Evolutionary conservation across 140 eudicot genomes (phyloP).

Genomic region (Anethum foeniculum): DNA sequence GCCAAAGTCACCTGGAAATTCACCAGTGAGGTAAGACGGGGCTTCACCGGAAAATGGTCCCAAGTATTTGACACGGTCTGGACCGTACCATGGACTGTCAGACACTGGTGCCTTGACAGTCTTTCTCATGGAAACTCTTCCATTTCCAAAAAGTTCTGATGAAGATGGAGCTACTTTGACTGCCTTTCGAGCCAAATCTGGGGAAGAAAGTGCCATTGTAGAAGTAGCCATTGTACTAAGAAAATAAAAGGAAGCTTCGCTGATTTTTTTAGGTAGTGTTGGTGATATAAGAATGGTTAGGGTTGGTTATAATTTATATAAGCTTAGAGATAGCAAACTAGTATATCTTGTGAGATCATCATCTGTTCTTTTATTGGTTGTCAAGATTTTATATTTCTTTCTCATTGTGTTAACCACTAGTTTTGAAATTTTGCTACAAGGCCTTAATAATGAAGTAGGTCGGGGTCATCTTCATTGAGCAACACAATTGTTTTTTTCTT

Average conservation of each 20-base stretch:
- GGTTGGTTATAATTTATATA: not conserved
- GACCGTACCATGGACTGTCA: too few relatives aligned
- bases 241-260: not conserved
- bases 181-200: not conserved
- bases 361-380: not conserved
- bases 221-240: not conserved
- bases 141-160: not conserved
- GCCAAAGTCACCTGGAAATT: too few relatives aligned
- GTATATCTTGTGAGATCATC: not conserved
- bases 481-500: too few relatives aligned
- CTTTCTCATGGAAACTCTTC: not conserved
- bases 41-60: too few relatives aligned
- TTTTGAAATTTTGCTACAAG: too few relatives aligned
- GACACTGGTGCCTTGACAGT: too few relatives aligned
- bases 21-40: too few relatives aligned
- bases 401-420: too few relatives aligned
- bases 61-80: too few relatives aligned
- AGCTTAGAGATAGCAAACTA: not conserved
- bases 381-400: too few relatives aligned
- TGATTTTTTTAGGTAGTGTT: not conserved
- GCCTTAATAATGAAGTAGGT: too few relatives aligned
- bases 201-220: not conserved
- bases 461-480: too few relatives aligned
- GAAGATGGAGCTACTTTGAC: not conserved
- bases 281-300: not conserved